phyloP scores from a whole-genome alignment of 1,284 basidiomycete species.

The Golubevia pallescens region DNA sequence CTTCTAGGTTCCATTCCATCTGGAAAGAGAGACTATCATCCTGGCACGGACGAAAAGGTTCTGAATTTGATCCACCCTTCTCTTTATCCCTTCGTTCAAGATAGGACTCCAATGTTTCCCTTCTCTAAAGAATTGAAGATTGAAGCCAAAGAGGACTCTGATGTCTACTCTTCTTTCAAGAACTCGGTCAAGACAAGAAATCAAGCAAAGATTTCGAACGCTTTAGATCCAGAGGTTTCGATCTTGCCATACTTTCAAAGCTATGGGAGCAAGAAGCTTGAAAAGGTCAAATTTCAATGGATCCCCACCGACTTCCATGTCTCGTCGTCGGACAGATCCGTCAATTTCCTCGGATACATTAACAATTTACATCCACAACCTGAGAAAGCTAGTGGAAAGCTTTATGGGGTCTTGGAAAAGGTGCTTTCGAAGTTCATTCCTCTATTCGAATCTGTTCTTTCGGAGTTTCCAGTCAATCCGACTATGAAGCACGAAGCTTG shows the following conservation, averaged over 20 bases:
- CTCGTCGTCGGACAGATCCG: conserved; percentile 47
- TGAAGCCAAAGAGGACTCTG: conserved; percentile 23
- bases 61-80: conserved; percentile 68
- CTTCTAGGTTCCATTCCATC: conserved; percentile 51
- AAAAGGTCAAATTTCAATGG: conserved; percentile 53
- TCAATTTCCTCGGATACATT: conserved; percentile 69
- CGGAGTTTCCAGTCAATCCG: conserved; percentile 64
- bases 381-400: conserved; percentile 11
- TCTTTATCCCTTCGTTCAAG: conserved; percentile 67
- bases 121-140: conserved; percentile 19
- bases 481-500: conserved; percentile 1
- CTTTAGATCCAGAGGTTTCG: too few species aligned
- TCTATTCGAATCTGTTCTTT: conserved; percentile 69
- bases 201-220: too few species aligned
- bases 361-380: conserved; percentile 69
- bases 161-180: conserved; percentile 1
- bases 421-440: conserved; percentile 67
- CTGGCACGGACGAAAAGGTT: conserved; percentile 66
- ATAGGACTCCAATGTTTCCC: conserved; percentile 52
- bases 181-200: not conserved
- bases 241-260: too few species aligned
- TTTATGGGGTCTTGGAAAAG: conserved; percentile 66
- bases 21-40: conserved; percentile 68
- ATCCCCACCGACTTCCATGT: conserved; percentile 69
- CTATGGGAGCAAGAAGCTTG: too few species aligned